phyloP scores from a whole-genome alignment of 371 early-diverging fungal species.

The Nematocida sp. region DNA sequence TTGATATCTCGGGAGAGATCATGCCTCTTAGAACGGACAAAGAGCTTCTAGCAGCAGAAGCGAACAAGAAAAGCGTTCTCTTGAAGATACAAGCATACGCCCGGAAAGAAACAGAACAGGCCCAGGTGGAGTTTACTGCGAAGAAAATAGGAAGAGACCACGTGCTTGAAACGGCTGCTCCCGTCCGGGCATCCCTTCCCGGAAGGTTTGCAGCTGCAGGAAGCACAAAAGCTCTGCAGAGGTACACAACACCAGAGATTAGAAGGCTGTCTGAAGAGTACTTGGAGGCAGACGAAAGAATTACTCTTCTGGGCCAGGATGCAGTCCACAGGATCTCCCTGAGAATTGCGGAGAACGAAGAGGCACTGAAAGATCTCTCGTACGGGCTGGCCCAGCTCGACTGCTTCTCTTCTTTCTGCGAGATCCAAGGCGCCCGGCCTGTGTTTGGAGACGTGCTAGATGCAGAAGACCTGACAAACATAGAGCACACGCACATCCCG shows the following conservation, averaged over 20 bases:
- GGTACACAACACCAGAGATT: constrained; percentile 75
- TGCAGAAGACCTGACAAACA: constrained; percentile 45
- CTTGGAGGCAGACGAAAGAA: constrained; percentile 75
- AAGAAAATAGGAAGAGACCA: constrained; percentile 50
- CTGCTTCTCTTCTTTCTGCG: constrained; percentile 69
- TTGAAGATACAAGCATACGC: constrained; percentile 49
- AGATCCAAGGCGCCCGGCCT: constrained; percentile 70
- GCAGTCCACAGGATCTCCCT: constrained; percentile 13
- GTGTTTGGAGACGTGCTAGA: constrained; percentile 76
- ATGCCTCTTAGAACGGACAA: constrained; percentile 45
- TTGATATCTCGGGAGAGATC: constrained; percentile 48
- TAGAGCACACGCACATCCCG: constrained; percentile 71
- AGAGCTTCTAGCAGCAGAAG: constrained; percentile 36
- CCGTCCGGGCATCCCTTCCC: background rate
- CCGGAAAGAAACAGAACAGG: constrained; percentile 14
- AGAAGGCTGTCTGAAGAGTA: constrained; percentile 69
- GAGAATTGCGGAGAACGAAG: constrained; percentile 31
- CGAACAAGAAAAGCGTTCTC: constrained; percentile 39
- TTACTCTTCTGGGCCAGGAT: constrained; percentile 46
- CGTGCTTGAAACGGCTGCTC: constrained; percentile 10
- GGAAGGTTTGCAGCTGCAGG: constrained; percentile 71
- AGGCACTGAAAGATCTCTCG: constrained; percentile 68
- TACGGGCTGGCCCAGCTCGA: constrained; percentile 76
- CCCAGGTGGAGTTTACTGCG: constrained; percentile 3
- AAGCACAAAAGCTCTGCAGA: constrained; percentile 68